phyloP scores from a whole-genome alignment of 2,329 filamentous ascomycete species.

The Macrophomina phaseolina region DNA sequence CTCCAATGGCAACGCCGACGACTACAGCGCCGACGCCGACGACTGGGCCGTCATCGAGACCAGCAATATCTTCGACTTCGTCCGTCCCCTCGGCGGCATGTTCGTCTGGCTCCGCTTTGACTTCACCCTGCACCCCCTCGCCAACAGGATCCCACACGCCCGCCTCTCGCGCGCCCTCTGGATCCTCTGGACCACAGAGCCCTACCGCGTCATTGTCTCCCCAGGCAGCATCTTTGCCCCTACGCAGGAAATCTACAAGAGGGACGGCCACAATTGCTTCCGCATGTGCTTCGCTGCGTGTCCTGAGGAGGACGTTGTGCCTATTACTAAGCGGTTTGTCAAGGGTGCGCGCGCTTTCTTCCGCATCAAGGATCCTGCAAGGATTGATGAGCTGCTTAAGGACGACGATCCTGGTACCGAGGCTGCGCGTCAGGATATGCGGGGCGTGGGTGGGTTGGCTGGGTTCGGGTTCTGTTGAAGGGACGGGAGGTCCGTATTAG shows the following conservation, averaged over 20 bases:
- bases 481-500: not conserved
- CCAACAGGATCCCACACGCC: conserved; percentile 58
- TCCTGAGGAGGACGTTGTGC: conserved; percentile 70
- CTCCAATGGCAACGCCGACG: conserved; percentile 28
- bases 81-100: conserved; percentile 87
- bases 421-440: not conserved
- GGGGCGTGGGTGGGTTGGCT: conserved; percentile 9
- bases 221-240: conserved; percentile 78
- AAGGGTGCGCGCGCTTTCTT: conserved; percentile 77
- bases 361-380: conserved; percentile 69
- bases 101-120: conserved; percentile 82
- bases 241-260: conserved; percentile 62
- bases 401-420: conserved; percentile 37
- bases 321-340: conserved; percentile 68
- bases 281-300: conserved; percentile 87
- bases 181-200: conserved; percentile 71
- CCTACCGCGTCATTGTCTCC: conserved; percentile 71
- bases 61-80: conserved; percentile 74
- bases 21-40: conserved; percentile 36
- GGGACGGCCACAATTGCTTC: conserved; percentile 72
- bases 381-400: conserved; percentile 67
- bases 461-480: conserved; percentile 22
- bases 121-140: conserved; percentile 76
- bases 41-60: conserved; percentile 81
- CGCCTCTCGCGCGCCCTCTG: conserved; percentile 70